Evolutionary conservation across 768 basidiomycete genomes (phyloP), one percentile per base, ranked within the genome.

Genomic region (Sutorius australiensis): DNA sequence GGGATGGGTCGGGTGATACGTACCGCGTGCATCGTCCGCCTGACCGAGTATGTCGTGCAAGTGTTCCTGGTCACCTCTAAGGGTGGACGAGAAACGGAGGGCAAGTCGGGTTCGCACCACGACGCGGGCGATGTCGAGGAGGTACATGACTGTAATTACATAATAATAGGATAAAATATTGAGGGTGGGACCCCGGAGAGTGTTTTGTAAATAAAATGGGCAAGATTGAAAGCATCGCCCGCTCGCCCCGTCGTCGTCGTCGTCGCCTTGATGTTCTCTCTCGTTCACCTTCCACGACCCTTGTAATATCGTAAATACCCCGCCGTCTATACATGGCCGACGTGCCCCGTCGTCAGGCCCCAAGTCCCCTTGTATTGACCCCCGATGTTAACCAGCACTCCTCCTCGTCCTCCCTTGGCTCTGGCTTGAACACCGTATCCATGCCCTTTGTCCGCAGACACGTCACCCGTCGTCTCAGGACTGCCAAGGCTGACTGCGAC

Each of bases 401-500:
- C 41, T 4, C 60, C 7, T 9, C 48, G 17, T 9, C 54, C 54
- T 64, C 61, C 61, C 61, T 73, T 63, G 75, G 74, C 45, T 82
- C 83, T 6, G 77, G 76, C 47, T 78, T 86, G 27, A 88, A 87
- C 68, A 88, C 87, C 49, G 87, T 92, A 48, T 90, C 90, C 49
- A 92, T 92, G 90, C 89, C 90, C 54, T 92, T 92, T 68, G 90
- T 98, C 57, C 79, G 90, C 56, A 83, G 92, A 50, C 95, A 98
- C 75, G 92, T 98, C 63, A 92, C 89, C 36, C 83, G 92, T 58
- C 86, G 97, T 53, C 84, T 98, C 71, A 89, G 86, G 75, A 88
- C 87, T 4, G 94, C 95, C 53, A 98, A 99, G 77, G 83, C 89
- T 46, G 90, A 91, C 59, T 99, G 95, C 77, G 93, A 99, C 81